These are phyloP conservation scores for Zoysia pacifica DNA, from an alignment of 176 grass and related monocot genomes.

Conservation along the genomic window DNA sequence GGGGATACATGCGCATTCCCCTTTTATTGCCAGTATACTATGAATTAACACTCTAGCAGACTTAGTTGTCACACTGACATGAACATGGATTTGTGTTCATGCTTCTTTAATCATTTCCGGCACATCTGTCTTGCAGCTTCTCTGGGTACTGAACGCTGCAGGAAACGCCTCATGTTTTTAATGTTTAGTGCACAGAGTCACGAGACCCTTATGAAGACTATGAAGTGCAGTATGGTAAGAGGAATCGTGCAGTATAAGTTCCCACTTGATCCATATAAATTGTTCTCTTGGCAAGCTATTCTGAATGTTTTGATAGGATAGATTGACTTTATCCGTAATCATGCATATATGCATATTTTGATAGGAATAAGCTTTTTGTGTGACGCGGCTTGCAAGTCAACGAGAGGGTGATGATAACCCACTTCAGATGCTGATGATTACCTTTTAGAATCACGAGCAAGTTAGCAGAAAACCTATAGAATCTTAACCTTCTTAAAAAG, in stretches of 20 bases:
- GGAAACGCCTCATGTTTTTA: slow-evolving; percentile 6
- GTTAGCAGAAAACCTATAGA: no score
- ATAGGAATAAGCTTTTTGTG: neutral
- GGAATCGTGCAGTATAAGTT: slow-evolving; percentile 26
- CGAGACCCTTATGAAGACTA: slow-evolving; percentile 20
- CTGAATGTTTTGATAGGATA: slow-evolving; percentile 8
- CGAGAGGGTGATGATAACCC: neutral
- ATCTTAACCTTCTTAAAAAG: no score
- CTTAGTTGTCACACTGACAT: neutral
- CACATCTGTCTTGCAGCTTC: slow-evolving; percentile 18
- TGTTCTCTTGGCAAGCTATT: slow-evolving; percentile 25
- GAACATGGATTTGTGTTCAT: slow-evolving; percentile 5
- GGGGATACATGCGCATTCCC: neutral
- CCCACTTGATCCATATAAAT: slow-evolving; percentile 31
- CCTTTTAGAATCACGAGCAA: no score
- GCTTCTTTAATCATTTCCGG: neutral
- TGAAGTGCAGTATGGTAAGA: slow-evolving; percentile 10
- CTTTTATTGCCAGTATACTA: slow-evolving; percentile 6
- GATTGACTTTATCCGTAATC: slow-evolving; percentile 1
- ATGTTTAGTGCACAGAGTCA: slow-evolving; percentile 33
- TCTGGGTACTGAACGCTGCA: slow-evolving; percentile 6
- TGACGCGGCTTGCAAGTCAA: neutral
- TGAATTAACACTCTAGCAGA: slow-evolving; percentile 28
- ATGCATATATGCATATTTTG: neutral
- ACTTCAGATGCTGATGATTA: no score